Base-by-base conservation (phyloP, 345 rosid genomes). In the Citrus sp. region DNA sequence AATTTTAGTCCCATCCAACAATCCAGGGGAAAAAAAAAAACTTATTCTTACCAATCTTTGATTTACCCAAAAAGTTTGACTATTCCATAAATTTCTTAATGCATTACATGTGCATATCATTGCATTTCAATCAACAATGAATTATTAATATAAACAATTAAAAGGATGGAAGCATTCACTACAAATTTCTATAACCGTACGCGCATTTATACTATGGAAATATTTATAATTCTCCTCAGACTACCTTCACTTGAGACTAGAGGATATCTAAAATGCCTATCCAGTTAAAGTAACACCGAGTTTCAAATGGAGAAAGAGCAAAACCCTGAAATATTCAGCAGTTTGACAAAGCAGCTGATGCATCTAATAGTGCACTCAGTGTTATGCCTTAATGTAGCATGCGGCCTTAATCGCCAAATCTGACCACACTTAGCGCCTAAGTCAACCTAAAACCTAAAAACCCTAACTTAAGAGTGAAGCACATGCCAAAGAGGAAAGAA, bases 291-390 rank as follows among this genome's bases (percentile, higher is more conserved):
- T 32, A 64, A 12, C 71, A 68, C 25, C 12, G 28, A 73, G 35
- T 74, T 28, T 62, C 35, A 63, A 68, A 22, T 19, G 21, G 60
- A 54, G 37, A 19, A 68, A 73, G 46, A 72, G 25, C 35, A 49
- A 60, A 80, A 32, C 55, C 56, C 32, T 30, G 9, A 51, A 18
- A 73, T 30, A 81, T n/a, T 69, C 25, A 61, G 58, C 61, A 40
- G 30, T 42, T 22, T 54, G 71, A 21, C 12, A 9, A 32, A 82
- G 46, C 28, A 30, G 1, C 38, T 72, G 67, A 74, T 28, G 73
- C 51, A 75, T 49, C 54, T 8, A 14, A 38, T n/a, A 25, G n/a
- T n/a, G 24, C 40, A 59, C 64, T 55, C 8, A 12, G 51, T 42
- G 51, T 42, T 42, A 42, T 7, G 9, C 16, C 14, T 42, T 10